Conservation (phyloP, 1,284 basidiomycete species). For the Puccinia triticina region DNA sequence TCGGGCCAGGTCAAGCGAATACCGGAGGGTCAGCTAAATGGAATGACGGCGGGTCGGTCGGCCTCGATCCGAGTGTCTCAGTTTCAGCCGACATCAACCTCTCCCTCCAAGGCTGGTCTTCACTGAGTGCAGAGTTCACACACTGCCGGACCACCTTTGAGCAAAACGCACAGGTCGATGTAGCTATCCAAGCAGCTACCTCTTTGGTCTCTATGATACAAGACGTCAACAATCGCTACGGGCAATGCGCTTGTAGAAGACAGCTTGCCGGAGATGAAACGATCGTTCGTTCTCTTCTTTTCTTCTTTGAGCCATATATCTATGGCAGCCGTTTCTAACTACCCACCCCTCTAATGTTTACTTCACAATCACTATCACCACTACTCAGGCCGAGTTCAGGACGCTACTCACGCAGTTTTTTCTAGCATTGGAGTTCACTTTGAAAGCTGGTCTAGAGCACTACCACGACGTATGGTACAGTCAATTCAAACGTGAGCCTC, state of each 20-base stretch:
- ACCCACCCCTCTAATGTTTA: no score
- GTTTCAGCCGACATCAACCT: not conserved
- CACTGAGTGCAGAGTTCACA: not conserved
- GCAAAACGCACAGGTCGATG: not conserved
- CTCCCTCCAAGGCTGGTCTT: constrained; percentile 3
- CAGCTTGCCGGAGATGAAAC: not conserved
- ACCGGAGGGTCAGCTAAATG: not conserved
- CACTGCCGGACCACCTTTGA: not conserved
- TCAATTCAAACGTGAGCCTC: not conserved
- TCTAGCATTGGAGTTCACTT: not conserved
- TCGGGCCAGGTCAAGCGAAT: no score
- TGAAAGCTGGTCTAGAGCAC: not conserved
- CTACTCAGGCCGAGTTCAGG: not conserved
- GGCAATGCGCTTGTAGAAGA: not conserved
- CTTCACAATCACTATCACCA: no score
- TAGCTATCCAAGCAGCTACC: not conserved
- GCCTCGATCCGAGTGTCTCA: not conserved
- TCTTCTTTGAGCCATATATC: not conserved
- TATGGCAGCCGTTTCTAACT: not conserved
- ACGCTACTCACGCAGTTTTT: not conserved
- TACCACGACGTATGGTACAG: not conserved
- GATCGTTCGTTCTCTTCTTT: not conserved
- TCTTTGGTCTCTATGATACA: not conserved
- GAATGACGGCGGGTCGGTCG: not conserved
- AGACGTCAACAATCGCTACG: not conserved